Base-by-base conservation (phyloP, 441 rosid genomes). In the Adansonia gregorii region DNA sequence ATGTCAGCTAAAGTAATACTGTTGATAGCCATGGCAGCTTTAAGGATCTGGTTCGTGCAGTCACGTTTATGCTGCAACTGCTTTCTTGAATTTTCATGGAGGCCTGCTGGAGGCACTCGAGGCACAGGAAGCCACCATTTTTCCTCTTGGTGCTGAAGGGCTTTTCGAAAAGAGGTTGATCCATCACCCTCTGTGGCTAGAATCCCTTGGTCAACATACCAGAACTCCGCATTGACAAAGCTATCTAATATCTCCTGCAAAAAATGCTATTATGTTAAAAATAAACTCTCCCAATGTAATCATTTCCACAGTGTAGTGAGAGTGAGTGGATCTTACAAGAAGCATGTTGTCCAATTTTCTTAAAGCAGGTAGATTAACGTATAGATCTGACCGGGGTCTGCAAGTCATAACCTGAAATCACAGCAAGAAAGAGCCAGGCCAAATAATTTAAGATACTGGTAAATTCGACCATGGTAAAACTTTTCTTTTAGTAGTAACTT, bases 121-220 rank as follows among this genome's bases (percentile, higher is more conserved):
- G 99, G 98, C 76, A 97, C 92, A 0, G 99, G 99, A 17, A 97
- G 89, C 98, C 99, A 97, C 99, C 99, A 97, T 82, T 97, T 97
- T 66, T 97, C 98, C 80, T 94, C 99, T 79, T 94, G 98, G 41
- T 98, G 96, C 80, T 89, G 98, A 79, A 94, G 87, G 73, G 89
- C 83, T 81, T 85, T 89, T 15, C 89, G 85, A 54, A 90, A 93
- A 66, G 98, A 92, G 8, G 91, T n/a, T 19, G 98, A 90, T 12
- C 93, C 98, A 69, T 92, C 96, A 31, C 89, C 79, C 71, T 90
- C 98, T 11, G 88, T 84, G 2, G 94, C 90, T 81, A 93, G 79
- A 78, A 94, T 92, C 67, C 98, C 98, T 85, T 94, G 97, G 65
- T 97, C 98, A 64, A 93, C 94, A 52, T 97, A 94, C 98, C 98